Evolutionary conservation across 257 asterid species (phyloP).

Genomic region (Ilex aquifolium): DNA sequence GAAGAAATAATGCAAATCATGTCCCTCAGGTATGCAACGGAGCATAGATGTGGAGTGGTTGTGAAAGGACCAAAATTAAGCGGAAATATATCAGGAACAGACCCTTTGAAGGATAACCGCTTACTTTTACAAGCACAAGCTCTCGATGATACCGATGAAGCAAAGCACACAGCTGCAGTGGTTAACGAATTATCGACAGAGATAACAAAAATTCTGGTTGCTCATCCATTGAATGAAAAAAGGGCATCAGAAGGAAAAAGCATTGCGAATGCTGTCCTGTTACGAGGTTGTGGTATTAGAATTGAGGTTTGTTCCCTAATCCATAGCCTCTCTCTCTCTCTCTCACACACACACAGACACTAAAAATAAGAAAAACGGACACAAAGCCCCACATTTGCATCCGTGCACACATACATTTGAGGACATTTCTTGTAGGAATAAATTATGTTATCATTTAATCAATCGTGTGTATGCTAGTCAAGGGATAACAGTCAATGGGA

Average conservation of each 20-base stretch:
- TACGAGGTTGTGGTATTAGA: conserved; percentile 96
- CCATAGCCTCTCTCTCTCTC: conserved; percentile 6
- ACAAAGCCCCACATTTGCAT: too few relatives aligned
- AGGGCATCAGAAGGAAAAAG: conserved; percentile 81
- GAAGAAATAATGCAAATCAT: conserved; percentile 2
- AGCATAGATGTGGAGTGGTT: conserved; percentile 99
- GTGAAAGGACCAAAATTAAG: conserved; percentile 96
- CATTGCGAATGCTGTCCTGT: conserved; percentile 80
- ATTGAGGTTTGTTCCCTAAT: conserved; percentile 59
- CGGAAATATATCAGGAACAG: conserved; percentile 97
- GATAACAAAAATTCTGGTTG: conserved; percentile 68
- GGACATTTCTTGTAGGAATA: conserved; percentile 4
- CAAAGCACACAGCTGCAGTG: conserved; percentile 77
- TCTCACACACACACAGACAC: not conserved
- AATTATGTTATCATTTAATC: not conserved
- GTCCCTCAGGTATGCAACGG: conserved; percentile 80
- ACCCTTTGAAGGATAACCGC: conserved; percentile 91
- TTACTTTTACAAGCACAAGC: conserved; percentile 73
- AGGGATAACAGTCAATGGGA: too few relatives aligned
- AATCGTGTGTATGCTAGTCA: too few relatives aligned
- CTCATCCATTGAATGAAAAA: conserved; percentile 70
- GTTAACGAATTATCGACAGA: conserved; percentile 83
- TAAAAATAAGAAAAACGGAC: too few relatives aligned
- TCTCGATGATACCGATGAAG: conserved; percentile 84
- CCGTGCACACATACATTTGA: not conserved